Evolutionary conservation across 108 stramenopile genomes (phyloP).

Genomic region (Skeletonema tropicum): DNA sequence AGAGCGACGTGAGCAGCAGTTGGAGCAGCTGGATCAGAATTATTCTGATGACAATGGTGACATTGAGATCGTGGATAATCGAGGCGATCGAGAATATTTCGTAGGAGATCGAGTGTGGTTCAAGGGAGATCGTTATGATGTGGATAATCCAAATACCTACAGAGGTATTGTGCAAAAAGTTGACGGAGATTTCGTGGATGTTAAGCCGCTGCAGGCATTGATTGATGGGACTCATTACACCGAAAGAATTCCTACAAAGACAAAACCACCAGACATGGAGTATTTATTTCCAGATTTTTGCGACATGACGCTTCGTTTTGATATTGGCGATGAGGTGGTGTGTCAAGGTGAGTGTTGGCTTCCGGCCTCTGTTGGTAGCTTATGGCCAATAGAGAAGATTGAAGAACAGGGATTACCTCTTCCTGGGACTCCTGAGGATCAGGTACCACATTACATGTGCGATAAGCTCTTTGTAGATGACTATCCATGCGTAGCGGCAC

Average conservation of each 20-base stretch:
- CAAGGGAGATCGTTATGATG: background rate
- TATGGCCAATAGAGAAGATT: background rate
- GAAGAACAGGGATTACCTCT: background rate
- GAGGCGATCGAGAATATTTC: constrained; percentile 11
- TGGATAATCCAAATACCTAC: constrained; percentile 3
- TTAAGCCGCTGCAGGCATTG: constrained; percentile 11
- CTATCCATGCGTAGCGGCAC: background rate
- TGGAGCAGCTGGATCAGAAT: background rate
- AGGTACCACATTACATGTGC: background rate
- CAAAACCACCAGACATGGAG: background rate
- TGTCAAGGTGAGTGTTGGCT: background rate
- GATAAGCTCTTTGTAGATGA: background rate
- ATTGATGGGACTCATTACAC: constrained; percentile 8
- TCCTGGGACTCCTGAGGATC: background rate
- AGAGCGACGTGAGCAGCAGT: constrained; percentile 4
- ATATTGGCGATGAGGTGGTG: constrained; percentile 13
- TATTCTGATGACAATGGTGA: background rate
- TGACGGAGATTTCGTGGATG: background rate
- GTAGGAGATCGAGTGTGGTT: constrained; percentile 20
- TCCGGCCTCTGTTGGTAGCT: background rate
- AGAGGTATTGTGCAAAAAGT: constrained; percentile 13
- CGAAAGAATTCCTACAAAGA: background rate
- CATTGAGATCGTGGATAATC: background rate
- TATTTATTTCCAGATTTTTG: constrained; percentile 20
- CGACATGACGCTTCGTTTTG: constrained; percentile 15